A percentile compares a stretch with the other conserved stretches of the same genome.
These are phyloP conservation scores for Endothia cerciana DNA, from an alignment of 2,329 filamentous ascomycete species.

Conservation along the genomic window DNA sequence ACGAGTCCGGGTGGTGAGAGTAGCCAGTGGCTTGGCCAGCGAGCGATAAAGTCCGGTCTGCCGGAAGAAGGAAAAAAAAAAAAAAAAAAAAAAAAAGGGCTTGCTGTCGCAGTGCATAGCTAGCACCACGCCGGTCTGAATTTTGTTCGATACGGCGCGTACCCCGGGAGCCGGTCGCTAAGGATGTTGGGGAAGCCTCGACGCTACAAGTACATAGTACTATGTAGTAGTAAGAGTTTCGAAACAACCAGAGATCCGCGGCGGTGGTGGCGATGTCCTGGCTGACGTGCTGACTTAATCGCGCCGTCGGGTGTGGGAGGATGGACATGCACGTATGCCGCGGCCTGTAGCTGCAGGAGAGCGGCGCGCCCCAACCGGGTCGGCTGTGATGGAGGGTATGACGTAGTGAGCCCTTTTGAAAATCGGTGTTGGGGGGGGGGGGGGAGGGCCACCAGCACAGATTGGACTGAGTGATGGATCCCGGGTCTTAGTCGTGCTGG, in stretches of 20 bases:
- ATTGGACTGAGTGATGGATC: not conserved
- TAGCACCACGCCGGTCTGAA: conserved; percentile 5
- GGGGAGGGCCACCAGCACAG: not conserved
- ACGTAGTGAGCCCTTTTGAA: conserved; percentile 9
- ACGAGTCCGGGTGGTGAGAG: conserved; percentile 18
- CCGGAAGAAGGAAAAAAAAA: too few relatives aligned
- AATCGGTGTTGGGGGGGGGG: too few relatives aligned
- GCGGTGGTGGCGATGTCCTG: not conserved
- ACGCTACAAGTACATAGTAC: not conserved
- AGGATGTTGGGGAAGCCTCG: conserved; percentile 5
- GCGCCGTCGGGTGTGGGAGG: not conserved
- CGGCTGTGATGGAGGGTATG: conserved; percentile 10
- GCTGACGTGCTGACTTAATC: not conserved
- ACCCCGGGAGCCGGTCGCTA: not conserved
- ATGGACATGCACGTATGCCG: not conserved
- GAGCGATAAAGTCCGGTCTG: conserved; percentile 16
- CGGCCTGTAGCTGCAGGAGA: conserved; percentile 5
- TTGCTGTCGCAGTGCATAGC: not conserved
- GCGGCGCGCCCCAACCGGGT: not conserved
- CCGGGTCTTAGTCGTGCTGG: not conserved
- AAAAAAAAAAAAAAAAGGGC: too few relatives aligned
- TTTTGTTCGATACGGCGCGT: conserved; percentile 4
- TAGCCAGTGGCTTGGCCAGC: conserved; percentile 11
- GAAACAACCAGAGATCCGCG: conserved; percentile 5
- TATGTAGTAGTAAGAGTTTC: too few relatives aligned